A percentile compares a stretch with the other conserved stretches of the same genome.
Evolutionary conservation across 257 asterid species (phyloP).

Genomic region (Cinchona pubescens): DNA sequence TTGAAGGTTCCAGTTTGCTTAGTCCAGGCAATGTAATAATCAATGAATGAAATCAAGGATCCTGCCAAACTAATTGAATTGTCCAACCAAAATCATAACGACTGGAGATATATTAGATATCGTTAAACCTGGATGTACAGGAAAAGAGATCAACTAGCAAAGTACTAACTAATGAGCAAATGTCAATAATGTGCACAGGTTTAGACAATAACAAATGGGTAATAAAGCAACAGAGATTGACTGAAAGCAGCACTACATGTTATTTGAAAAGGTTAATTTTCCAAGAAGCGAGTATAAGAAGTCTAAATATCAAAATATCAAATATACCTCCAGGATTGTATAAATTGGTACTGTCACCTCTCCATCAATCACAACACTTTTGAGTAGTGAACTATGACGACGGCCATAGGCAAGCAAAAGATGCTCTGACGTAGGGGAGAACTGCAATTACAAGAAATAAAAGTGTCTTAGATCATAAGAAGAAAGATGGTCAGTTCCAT

Average conservation of each 20-base stretch:
- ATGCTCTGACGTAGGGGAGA: conserved; percentile 95
- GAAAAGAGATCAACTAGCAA: neutral
- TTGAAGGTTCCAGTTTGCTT: neutral
- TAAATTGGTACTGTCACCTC: conserved; percentile 74
- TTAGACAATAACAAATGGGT: neutral
- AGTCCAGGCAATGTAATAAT: neutral
- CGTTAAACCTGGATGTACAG: neutral
- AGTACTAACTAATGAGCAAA: neutral
- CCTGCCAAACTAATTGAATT: neutral
- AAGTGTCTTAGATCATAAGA: conserved; percentile 12
- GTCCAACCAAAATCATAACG: neutral
- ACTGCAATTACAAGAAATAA: conserved; percentile 49
- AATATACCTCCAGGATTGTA: conserved; percentile 80
- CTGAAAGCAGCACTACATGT: neutral
- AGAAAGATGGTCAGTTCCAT: neutral
- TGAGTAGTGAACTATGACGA: conserved; percentile 90
- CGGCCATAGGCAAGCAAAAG: conserved; percentile 92
- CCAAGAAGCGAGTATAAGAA: neutral
- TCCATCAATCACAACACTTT: conserved; percentile 87
- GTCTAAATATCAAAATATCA: no score
- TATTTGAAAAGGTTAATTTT: neutral
- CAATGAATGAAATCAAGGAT: neutral
- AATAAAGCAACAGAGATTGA: neutral
- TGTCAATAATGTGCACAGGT: neutral
- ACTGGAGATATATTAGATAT: neutral